A percentile compares a stretch with the other conserved stretches of the same genome.
These are phyloP conservation scores for Vanrija pseudolonga DNA, from an alignment of 1,284 basidiomycete genomes.

Conservation along the genomic window DNA sequence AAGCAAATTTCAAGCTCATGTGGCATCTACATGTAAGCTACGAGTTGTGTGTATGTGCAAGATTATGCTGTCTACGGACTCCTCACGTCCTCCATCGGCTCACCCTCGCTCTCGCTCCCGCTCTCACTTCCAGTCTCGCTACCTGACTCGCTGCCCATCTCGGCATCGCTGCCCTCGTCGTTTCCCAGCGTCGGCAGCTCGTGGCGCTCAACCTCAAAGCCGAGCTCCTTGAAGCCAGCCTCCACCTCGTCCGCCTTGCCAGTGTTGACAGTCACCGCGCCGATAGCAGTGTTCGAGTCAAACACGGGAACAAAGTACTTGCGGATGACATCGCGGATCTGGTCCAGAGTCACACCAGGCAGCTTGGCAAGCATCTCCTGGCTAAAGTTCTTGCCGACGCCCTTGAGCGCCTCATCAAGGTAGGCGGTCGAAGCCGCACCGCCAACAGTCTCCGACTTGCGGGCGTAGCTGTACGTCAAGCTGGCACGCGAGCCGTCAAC, in stretches of 20 bases:
- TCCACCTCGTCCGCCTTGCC: constrained; percentile 73
- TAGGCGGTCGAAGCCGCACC: constrained; percentile 79
- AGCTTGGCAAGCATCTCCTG: constrained; percentile 72
- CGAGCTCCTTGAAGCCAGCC: constrained; percentile 60
- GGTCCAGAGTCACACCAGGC: constrained; percentile 64
- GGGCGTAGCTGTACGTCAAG: constrained; percentile 78
- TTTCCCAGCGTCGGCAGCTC: constrained; percentile 44
- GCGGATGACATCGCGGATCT: constrained; percentile 66
- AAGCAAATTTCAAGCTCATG: constrained; percentile 5
- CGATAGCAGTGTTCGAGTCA: constrained; percentile 69
- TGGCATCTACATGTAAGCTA: no score
- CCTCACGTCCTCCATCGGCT: constrained; percentile 21
- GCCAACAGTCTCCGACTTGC: constrained; percentile 74
- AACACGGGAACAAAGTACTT: constrained; percentile 87
- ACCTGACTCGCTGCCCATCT: constrained; percentile 8
- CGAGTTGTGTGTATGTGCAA: not conserved
- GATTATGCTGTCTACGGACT: constrained; percentile 5
- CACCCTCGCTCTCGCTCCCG: constrained; percentile 5
- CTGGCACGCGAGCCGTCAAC: constrained; percentile 90
- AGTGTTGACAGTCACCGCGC: constrained; percentile 76
- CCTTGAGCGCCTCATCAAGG: constrained; percentile 79
- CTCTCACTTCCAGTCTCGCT: constrained; percentile 11
- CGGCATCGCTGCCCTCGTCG: constrained; percentile 14
- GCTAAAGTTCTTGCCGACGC: constrained; percentile 67
- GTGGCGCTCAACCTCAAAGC: constrained; percentile 74